Evolutionary conservation across 2,329 filamentous ascomycete species (phyloP).

Genomic region (Phialemoniopsis sp.): DNA sequence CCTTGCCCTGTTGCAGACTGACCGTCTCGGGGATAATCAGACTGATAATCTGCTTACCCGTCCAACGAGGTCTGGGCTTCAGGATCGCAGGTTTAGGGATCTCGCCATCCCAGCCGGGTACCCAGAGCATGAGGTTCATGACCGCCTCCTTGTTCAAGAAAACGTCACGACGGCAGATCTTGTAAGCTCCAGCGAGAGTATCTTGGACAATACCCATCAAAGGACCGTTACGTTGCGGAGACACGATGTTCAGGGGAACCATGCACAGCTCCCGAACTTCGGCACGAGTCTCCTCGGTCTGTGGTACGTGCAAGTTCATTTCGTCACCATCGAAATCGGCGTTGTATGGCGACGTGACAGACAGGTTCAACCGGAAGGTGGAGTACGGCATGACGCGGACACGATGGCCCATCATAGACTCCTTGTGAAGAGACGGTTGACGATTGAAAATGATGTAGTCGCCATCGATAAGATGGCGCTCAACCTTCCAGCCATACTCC

Average conservation of each 20-base stretch:
- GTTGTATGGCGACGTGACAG: constrained; percentile 98
- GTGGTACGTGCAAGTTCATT: constrained; percentile 99
- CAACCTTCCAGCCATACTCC: constrained; percentile 97
- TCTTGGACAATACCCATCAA: constrained; percentile 99
- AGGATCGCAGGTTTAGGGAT: constrained; percentile 91
- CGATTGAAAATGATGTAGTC: constrained; percentile 99
- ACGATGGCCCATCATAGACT: constrained; percentile 99
- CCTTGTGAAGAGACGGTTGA: constrained; percentile 97
- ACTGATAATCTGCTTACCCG: constrained; percentile 95
- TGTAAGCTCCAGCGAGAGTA: constrained; percentile 93
- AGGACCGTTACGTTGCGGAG: constrained; percentile 91
- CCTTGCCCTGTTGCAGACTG: constrained; percentile 67
- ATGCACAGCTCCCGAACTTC: constrained; percentile 93
- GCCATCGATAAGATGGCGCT: constrained; percentile 91
- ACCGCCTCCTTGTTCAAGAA: constrained; percentile 88
- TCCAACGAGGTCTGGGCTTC: constrained; percentile 91
- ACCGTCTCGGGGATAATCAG: constrained; percentile 86
- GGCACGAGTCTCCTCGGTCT: constrained; percentile 93
- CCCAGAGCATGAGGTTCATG: constrained; percentile 97
- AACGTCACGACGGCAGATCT: constrained; percentile 87
- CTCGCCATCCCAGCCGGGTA: constrained; percentile 94
- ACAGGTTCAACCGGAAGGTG: constrained; percentile 95
- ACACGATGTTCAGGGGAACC: constrained; percentile 98
- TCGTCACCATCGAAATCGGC: constrained; percentile 99
- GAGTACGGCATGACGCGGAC: constrained; percentile 99